Base-by-base conservation (phyloP, 2,329 filamentous ascomycete species). In the Stachybotrys chartarum region DNA sequence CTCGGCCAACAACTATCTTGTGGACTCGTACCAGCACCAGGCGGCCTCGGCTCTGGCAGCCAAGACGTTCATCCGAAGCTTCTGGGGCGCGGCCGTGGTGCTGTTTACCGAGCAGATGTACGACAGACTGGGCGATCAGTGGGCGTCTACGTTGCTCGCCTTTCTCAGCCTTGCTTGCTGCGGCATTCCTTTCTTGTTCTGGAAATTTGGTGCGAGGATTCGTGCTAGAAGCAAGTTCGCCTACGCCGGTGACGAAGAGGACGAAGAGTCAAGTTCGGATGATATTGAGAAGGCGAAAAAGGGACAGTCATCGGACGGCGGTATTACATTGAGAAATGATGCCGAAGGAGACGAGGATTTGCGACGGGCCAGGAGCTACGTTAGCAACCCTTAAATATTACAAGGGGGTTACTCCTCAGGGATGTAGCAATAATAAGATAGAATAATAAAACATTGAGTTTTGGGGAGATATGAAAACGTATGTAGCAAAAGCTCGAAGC, bases 31-130 rank as follows among this genome's bases (percentile, higher is more conserved):
- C 72, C 79, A 82, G 70, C 78, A 82, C 72, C 88, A 92, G 70
- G 90, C 90, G 1, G 90, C 90, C 1, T 91, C 87, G 0, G 89
- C 88, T 0, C 80, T 93, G 3, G 90, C 90, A 0, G 88, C 89
- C 45, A 93, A 93, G 77, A 93, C 89, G 0, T 92, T 84, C 66
- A 77, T 93, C 56, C 82, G 89, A 30, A 87, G 83, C 16, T 87
- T 92, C 72, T 94, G 89, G 87, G 90, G 90, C 63, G 90, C 89
- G 1, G 79, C 73, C 1, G 83, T 85, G 1, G 89, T 93, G 0
- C 79, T 95, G 1, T 94, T 94, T 72, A 93, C 90, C 0, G 78
- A 81, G 60, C 88, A 93, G 70, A 93, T 94, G 89, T 91, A 90
- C 70, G 69, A 78, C 51, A 79, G 84, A 3, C 76, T 93, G 14